Evolutionary conservation across 2,329 filamentous ascomycete genomes (phyloP).

Genomic region (Calonectria montana): DNA sequence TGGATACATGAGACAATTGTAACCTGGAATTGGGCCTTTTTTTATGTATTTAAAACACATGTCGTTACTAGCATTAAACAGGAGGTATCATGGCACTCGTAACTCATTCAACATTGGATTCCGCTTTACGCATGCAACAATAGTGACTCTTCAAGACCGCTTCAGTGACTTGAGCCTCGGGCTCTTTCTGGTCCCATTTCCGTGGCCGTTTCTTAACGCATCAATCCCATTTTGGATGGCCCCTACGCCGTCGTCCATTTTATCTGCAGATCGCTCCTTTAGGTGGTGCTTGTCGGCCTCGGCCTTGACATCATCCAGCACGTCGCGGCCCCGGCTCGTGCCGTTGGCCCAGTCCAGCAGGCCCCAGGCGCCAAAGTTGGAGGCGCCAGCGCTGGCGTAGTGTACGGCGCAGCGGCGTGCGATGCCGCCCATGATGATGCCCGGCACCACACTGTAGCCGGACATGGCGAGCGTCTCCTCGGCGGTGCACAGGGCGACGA

Average conservation of each 20-base stretch:
- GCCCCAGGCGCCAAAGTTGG: conserved; percentile 73
- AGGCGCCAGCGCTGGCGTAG: conserved; percentile 65
- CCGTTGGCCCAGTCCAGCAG: conserved; percentile 71
- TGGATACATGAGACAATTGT: neutral
- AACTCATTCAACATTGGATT: conserved; percentile 1
- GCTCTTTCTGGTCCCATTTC: conserved; percentile 43
- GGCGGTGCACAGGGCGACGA: conserved; percentile 70
- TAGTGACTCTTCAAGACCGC: conserved; percentile 15
- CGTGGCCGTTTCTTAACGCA: conserved; percentile 37
- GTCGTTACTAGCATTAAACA: neutral
- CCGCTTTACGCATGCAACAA: neutral
- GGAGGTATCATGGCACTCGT: neutral
- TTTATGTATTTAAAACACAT: neutral
- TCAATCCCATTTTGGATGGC: conserved; percentile 49
- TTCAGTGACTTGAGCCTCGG: conserved; percentile 37
- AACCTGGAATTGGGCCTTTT: conserved; percentile 2
- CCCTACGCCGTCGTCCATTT: conserved; percentile 47
- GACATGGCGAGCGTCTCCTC: conserved; percentile 76
- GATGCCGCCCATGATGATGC: conserved; percentile 65
- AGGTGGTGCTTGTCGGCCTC: conserved; percentile 69
- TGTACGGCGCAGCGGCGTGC: conserved; percentile 59
- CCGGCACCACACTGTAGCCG: conserved; percentile 71
- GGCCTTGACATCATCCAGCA: conserved; percentile 64
- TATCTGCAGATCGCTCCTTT: conserved; percentile 53
- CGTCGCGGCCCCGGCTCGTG: conserved; percentile 63